Conservation (phyloP, 768 basidiomycete species). For the Boletellus ananiceps region DNA sequence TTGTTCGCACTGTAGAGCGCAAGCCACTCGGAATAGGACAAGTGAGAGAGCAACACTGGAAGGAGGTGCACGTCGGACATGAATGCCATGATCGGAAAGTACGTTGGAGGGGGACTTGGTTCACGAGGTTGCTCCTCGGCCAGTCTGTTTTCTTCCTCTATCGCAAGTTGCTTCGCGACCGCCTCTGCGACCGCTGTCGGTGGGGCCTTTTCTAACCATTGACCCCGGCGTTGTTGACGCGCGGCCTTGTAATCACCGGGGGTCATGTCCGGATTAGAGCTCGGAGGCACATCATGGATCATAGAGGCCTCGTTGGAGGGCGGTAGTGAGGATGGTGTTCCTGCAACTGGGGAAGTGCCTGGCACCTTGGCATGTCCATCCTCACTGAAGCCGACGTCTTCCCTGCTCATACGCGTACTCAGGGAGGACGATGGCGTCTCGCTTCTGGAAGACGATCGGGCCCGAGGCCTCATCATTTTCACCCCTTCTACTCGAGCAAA, state of each 20-base stretch:
- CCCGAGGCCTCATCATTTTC: constrained; percentile 36
- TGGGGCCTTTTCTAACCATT: constrained; percentile 36
- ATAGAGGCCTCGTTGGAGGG: constrained; percentile 1
- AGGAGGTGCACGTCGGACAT: constrained; percentile 52
- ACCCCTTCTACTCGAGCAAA: constrained; percentile 56
- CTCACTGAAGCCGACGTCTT: constrained; percentile 2
- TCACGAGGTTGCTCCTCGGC: constrained; percentile 12
- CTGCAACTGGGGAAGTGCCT: neutral
- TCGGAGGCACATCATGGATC: constrained; percentile 1
- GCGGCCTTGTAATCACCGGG: constrained; percentile 40
- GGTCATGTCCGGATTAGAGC: constrained; percentile 9
- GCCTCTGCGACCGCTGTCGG: constrained; percentile 33
- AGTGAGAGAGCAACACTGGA: constrained; percentile 47
- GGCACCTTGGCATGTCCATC: constrained; percentile 8
- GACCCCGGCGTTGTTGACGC: constrained; percentile 38
- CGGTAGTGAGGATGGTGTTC: neutral
- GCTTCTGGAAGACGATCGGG: neutral
- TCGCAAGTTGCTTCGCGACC: constrained; percentile 18
- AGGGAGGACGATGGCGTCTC: neutral
- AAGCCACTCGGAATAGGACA: constrained; percentile 75
- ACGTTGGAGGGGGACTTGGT: constrained; percentile 24
- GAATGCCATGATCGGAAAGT: constrained; percentile 55
- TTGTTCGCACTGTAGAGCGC: constrained; percentile 54
- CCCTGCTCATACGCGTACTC: constrained; percentile 1
- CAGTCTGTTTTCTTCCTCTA: constrained; percentile 11